Conservation (phyloP, 1,284 basidiomycete species). For the Cystobasidiaceae sp. region DNA sequence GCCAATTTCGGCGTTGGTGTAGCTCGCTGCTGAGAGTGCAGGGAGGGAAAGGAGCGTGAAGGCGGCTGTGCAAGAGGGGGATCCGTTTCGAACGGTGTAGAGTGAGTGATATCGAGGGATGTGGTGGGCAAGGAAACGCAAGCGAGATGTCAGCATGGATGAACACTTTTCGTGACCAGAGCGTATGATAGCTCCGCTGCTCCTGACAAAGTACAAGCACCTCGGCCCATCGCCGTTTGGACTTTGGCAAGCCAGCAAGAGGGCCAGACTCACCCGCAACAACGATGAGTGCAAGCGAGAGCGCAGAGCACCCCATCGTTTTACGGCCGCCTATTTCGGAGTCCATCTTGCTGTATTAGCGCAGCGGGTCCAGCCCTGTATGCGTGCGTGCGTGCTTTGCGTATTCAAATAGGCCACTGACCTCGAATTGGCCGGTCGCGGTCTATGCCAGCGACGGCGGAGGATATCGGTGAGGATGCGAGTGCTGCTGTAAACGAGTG, state of each 20-base stretch:
- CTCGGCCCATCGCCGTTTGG: background rate
- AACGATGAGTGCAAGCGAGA: background rate
- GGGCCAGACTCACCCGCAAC: background rate
- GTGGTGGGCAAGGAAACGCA: background rate
- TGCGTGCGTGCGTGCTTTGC: background rate
- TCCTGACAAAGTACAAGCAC: background rate
- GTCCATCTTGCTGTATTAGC: background rate
- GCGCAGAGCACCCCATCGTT: background rate
- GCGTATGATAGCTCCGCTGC: background rate
- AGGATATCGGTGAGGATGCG: no score
- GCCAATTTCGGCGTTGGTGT: constrained; percentile 9
- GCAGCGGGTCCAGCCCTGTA: no score
- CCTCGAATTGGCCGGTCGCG: no score
- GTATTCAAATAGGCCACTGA: background rate
- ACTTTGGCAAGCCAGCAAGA: background rate
- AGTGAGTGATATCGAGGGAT: background rate
- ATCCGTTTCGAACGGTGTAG: background rate
- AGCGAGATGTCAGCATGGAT: no score
- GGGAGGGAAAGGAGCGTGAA: constrained; percentile 41
- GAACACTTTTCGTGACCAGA: no score
- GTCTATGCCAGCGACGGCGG: no score
- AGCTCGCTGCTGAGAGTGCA: constrained; percentile 19
- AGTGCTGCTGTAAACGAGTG: no score
- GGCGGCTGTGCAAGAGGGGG: constrained; percentile 2
- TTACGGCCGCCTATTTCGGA: background rate